phyloP scores from a whole-genome alignment of 2,329 filamentous ascomycete species.

The Apiospora kogelbergensis region DNA sequence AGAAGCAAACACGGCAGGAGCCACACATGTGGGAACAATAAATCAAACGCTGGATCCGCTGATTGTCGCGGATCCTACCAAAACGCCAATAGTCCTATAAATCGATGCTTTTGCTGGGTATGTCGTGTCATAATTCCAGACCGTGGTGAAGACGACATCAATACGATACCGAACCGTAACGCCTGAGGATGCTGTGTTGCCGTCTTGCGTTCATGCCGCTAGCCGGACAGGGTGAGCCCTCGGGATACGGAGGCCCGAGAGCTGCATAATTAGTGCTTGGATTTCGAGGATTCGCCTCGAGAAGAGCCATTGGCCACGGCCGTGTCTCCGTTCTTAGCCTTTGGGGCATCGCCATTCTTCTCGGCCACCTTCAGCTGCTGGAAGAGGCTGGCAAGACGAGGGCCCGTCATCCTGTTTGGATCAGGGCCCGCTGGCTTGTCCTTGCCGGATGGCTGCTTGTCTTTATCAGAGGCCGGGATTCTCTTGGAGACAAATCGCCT shows the following conservation, averaged over 20 bases:
- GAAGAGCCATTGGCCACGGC: conserved; percentile 27
- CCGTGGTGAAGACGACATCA: conserved; percentile 26
- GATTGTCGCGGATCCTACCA: not conserved
- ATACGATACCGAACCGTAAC: conserved; percentile 27
- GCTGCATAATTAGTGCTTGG: conserved; percentile 17
- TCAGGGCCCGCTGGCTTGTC: conserved; percentile 20
- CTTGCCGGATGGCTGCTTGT: conserved; percentile 21
- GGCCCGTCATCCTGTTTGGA: conserved; percentile 31
- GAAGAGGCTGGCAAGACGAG: conserved; percentile 30
- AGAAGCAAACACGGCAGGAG: not conserved
- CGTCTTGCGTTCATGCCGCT: not conserved
- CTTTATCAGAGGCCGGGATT: conserved; percentile 31
- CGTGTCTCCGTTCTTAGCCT: conserved; percentile 23
- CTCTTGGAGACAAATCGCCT: conserved; percentile 36
- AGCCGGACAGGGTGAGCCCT: not conserved
- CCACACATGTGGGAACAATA: not conserved
- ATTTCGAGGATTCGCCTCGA: conserved; percentile 26
- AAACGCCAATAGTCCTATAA: conserved; percentile 30
- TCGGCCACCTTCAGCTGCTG: conserved; percentile 30
- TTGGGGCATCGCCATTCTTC: conserved; percentile 25
- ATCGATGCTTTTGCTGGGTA: conserved; percentile 34
- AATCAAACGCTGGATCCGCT: conserved; percentile 3
- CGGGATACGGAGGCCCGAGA: not conserved
- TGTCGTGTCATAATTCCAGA: conserved; percentile 28
- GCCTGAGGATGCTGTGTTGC: conserved; percentile 31